phyloP scores from a whole-genome alignment of 1,284 basidiomycete genomes.

The Irpex rosettiformis region DNA sequence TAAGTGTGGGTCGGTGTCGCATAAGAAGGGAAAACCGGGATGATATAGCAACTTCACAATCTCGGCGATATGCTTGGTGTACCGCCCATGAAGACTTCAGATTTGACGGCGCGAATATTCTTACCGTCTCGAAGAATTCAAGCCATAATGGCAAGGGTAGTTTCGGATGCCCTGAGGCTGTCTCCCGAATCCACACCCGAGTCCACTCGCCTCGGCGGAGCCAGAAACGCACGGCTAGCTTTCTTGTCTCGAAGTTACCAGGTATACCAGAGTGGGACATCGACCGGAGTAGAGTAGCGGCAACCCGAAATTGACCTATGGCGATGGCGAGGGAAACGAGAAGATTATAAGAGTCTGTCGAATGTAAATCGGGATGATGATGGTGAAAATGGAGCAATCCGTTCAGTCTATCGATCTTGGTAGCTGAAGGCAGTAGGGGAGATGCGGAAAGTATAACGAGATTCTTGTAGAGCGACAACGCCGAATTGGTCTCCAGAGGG shows the following conservation, averaged over 20 bases:
- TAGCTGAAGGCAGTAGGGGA: constrained; percentile 11
- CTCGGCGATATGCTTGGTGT: neutral
- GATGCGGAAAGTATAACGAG: neutral
- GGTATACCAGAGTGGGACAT: constrained; percentile 28
- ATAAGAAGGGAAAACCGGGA: neutral
- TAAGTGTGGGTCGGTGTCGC: constrained; percentile 6
- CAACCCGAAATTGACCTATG: constrained; percentile 27
- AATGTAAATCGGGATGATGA: constrained; percentile 20
- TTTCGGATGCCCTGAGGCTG: constrained; percentile 16
- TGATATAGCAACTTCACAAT: neutral
- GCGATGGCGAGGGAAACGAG: constrained; percentile 31
- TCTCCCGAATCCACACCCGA: constrained; percentile 25
- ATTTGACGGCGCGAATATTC: constrained; percentile 1
- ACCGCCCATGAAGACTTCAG: neutral
- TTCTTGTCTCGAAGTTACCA: constrained; percentile 29
- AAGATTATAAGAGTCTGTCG: constrained; percentile 32
- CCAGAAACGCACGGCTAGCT: constrained; percentile 31
- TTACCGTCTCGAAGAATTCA: constrained; percentile 25
- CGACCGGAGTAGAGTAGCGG: constrained; percentile 22
- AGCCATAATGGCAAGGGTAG: constrained; percentile 29
- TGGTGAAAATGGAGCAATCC: constrained; percentile 19
- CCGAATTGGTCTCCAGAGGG: neutral
- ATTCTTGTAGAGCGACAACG: neutral
- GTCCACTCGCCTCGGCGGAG: constrained; percentile 31
- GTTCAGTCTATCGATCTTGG: constrained; percentile 11